Percentiles rank a stretch among this genome's conserved stretches.
These are phyloP conservation scores for Berkeleyomyces basicola DNA, from an alignment of 2,329 filamentous ascomycete species.

Conservation along the genomic window DNA sequence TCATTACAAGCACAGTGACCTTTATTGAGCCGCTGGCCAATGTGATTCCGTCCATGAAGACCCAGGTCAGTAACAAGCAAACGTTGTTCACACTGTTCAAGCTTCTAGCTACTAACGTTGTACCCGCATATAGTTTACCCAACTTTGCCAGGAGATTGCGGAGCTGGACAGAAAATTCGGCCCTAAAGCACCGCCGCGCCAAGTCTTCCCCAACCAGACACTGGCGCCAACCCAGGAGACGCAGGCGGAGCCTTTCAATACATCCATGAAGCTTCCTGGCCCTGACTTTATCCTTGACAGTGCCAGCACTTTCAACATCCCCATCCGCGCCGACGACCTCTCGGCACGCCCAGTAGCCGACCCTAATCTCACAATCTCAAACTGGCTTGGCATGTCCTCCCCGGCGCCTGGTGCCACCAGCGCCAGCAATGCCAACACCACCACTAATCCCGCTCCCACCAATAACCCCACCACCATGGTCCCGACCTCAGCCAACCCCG, in stretches of 20 bases:
- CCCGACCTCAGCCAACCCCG: background rate
- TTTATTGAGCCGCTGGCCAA: conserved; percentile 21
- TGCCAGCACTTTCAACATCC: conserved; percentile 2
- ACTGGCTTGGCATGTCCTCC: background rate
- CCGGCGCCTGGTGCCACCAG: background rate
- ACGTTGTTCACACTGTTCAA: background rate
- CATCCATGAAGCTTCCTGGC: background rate
- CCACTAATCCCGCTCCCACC: background rate
- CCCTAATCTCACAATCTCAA: background rate
- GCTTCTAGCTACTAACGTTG: background rate
- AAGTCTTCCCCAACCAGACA: background rate
- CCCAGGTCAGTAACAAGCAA: conserved; percentile 8
- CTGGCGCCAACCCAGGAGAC: background rate
- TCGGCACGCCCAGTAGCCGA: background rate
- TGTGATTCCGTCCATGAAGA: conserved; percentile 15
- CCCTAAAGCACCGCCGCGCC: background rate
- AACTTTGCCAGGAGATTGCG: conserved; percentile 4
- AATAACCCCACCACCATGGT: background rate
- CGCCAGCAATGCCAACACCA: background rate
- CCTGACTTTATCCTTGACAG: conserved; percentile 7
- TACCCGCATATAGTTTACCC: background rate
- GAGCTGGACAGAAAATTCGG: conserved; percentile 3
- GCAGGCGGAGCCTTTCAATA: background rate
- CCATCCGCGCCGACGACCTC: background rate
- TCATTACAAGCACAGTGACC: conserved; percentile 22